Conservation (phyloP, 192 early-diverging fungal species). For the Coemansia sp. region DNA sequence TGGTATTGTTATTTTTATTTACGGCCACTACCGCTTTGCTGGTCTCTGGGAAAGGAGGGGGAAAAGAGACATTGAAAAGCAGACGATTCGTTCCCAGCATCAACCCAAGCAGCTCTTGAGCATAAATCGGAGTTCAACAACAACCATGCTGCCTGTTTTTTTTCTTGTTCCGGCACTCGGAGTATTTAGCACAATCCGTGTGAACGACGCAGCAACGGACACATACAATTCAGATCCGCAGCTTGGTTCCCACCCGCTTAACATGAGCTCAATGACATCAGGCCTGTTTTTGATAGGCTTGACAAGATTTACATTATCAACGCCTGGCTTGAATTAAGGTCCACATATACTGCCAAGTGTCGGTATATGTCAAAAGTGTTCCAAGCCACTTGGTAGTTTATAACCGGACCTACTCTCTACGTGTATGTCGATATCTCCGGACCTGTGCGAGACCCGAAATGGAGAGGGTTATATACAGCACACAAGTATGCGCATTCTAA, state of each 20-base stretch:
- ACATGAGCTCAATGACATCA: not conserved
- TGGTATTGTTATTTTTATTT: not conserved
- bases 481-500: too few species aligned
- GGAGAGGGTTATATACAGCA: too few species aligned
- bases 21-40: not conserved
- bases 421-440: not conserved
- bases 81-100: not conserved
- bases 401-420: not conserved
- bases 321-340: not conserved
- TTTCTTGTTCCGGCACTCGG: slow-evolving; percentile 1
- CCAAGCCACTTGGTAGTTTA: not conserved
- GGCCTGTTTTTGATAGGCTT: not conserved
- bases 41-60: not conserved
- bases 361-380: not conserved
- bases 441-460: too few species aligned
- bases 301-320: not conserved
- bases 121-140: not conserved
- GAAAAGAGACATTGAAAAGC: not conserved
- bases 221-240: not conserved
- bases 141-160: not conserved
- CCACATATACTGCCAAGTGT: not conserved
- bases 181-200: slow-evolving; percentile 8
- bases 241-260: not conserved
- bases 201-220: not conserved
- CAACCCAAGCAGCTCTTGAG: too few species aligned